phyloP scores from a whole-genome alignment of 176 grass and related monocot species.

The Eragrostis curvula region DNA sequence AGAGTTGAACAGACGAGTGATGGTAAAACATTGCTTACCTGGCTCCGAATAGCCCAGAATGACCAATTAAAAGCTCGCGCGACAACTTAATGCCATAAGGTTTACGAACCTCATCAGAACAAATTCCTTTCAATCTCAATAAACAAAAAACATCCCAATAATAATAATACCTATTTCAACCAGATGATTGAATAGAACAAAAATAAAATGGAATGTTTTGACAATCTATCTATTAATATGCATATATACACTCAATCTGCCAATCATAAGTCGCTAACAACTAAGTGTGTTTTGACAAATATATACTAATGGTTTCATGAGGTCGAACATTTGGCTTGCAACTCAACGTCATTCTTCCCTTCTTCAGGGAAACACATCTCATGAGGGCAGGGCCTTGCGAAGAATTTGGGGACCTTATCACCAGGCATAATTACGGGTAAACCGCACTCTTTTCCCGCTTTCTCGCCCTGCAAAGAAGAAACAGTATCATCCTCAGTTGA shows the following conservation, averaged over 20 bases:
- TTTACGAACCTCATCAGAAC: background rate
- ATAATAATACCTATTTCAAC: background rate
- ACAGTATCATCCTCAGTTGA: background rate
- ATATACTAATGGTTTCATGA: conserved; percentile 7
- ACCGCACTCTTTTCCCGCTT: conserved; percentile 53
- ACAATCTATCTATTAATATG: conserved; percentile 31
- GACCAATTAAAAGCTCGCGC: background rate
- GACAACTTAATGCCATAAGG: background rate
- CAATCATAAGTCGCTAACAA: conserved; percentile 7
- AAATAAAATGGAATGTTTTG: background rate
- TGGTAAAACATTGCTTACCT: background rate
- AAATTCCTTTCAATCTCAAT: background rate
- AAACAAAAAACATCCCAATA: background rate
- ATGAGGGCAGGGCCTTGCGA: conserved; percentile 78
- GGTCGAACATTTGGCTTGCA: conserved; percentile 30
- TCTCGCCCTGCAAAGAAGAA: conserved; percentile 46
- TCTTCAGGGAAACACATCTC: conserved; percentile 30
- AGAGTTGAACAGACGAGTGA: background rate
- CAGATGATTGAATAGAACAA: background rate
- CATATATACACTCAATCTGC: conserved; percentile 32
- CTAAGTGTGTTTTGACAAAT: conserved; percentile 33
- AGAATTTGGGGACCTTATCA: conserved; percentile 79
- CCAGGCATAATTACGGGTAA: conserved; percentile 93
- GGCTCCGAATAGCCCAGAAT: background rate
- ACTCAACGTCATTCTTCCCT: conserved; percentile 2